Evolutionary conservation across 2,329 filamentous ascomycete species (phyloP).

Genomic region (Aotearoamyces nothofagi): DNA sequence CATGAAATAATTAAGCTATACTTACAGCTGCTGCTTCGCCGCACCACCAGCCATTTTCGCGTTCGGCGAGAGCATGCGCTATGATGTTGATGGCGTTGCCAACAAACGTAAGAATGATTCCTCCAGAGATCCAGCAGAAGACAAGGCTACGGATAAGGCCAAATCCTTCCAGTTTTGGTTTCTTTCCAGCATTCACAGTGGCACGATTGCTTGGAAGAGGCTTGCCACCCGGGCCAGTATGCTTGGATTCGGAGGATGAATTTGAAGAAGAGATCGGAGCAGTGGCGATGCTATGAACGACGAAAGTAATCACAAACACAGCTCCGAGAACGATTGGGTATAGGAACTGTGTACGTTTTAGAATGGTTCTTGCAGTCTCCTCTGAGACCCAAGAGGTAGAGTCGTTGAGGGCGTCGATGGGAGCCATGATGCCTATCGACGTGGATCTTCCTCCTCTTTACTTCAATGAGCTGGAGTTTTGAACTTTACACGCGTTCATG

Average conservation of each 20-base stretch:
- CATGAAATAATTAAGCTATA: conserved; percentile 9
- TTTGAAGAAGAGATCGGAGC: conserved; percentile 28
- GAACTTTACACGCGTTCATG: too few relatives aligned
- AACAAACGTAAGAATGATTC: conserved; percentile 60
- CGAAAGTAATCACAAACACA: conserved; percentile 48
- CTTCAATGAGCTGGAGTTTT: too few relatives aligned
- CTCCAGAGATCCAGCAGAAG: conserved; percentile 61
- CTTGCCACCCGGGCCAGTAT: conserved; percentile 75
- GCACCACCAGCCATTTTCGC: conserved; percentile 64
- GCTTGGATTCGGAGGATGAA: conserved; percentile 19
- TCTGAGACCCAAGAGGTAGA: too few relatives aligned
- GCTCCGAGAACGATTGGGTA: conserved; percentile 49
- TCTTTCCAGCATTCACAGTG: conserved; percentile 12
- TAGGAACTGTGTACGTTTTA: conserved; percentile 22
- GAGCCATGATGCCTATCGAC: too few relatives aligned
- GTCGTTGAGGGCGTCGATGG: too few relatives aligned
- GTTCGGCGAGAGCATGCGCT: conserved; percentile 52
- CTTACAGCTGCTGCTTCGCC: conserved; percentile 63
- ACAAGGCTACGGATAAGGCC: conserved; percentile 51
- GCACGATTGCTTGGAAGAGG: conserved; percentile 44
- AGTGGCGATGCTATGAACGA: conserved; percentile 40
- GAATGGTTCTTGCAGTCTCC: too few relatives aligned
- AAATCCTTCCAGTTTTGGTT: conserved; percentile 34
- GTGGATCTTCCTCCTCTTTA: too few relatives aligned
- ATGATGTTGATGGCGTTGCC: conserved; percentile 62